Conservation (phyloP, 2,329 filamentous ascomycete genomes). For the Alternaria sp. region DNA sequence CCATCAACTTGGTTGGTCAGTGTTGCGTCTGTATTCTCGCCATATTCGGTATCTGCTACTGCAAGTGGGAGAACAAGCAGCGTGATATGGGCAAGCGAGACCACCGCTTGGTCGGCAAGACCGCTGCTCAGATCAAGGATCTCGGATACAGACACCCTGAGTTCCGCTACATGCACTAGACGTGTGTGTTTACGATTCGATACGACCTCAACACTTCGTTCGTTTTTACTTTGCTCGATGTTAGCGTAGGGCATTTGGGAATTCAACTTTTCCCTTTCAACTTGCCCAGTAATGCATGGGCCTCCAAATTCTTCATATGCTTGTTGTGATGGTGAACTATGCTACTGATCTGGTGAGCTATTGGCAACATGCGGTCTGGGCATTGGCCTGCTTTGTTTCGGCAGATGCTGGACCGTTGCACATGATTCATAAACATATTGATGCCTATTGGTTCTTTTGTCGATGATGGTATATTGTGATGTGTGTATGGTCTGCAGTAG, state of each 20-base stretch:
- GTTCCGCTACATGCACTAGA: constrained; percentile 62
- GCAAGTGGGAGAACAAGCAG: constrained; percentile 60
- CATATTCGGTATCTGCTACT: constrained; percentile 59
- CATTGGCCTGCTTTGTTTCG: not conserved
- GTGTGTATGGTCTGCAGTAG: not conserved
- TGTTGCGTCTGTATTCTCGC: constrained; percentile 54
- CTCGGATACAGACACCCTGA: constrained; percentile 63
- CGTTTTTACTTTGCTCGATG: constrained; percentile 5
- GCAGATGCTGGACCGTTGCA: not conserved
- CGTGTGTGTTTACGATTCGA: not conserved
- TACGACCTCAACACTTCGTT: constrained; percentile 13
- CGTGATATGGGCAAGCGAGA: constrained; percentile 58
- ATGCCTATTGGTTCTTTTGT: not conserved
- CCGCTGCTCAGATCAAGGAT: constrained; percentile 54
- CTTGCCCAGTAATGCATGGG: not conserved
- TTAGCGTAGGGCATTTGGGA: constrained; percentile 1
- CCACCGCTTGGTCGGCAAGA: constrained; percentile 57
- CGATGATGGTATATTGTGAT: not conserved
- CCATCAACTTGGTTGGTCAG: constrained; percentile 64
- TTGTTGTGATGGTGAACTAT: not conserved
- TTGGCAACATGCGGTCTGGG: not conserved
- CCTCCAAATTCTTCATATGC: not conserved
- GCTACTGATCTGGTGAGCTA: not conserved
- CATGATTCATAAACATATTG: not conserved
- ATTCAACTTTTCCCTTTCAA: constrained; percentile 4